Conservation (phyloP, 345 rosid species). For the Luvunga scandens region DNA sequence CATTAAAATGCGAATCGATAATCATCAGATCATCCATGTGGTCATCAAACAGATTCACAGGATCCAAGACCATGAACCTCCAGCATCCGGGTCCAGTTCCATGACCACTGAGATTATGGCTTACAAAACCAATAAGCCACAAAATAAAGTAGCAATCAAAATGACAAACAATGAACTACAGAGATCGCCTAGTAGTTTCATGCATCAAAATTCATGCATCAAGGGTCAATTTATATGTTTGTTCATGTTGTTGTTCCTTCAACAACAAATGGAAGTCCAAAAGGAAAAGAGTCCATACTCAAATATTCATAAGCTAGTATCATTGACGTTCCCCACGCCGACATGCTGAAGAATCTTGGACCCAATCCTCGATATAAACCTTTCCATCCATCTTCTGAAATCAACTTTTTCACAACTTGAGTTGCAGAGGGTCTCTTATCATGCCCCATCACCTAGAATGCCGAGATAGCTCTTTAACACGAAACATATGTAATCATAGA, state of each 20-base stretch:
- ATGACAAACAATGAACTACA: neutral
- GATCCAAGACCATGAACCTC: neutral
- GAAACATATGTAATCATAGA: neutral
- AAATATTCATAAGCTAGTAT: slow-evolving; percentile 91
- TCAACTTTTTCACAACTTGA: slow-evolving; percentile 64
- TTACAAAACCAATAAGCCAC: neutral
- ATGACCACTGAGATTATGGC: neutral
- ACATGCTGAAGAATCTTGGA: slow-evolving; percentile 96
- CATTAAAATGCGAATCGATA: neutral
- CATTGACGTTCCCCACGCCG: slow-evolving; percentile 99
- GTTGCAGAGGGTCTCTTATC: slow-evolving; percentile 71
- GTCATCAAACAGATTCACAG: neutral
- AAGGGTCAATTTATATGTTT: neutral
- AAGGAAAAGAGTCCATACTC: slow-evolving; percentile 54
- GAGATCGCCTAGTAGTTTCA: neutral
- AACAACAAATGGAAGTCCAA: neutral
- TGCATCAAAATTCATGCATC: neutral
- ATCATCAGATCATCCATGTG: neutral
- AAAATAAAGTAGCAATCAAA: neutral
- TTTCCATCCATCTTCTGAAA: slow-evolving; percentile 90
- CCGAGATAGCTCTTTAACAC: slow-evolving; percentile 14
- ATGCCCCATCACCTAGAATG: slow-evolving; percentile 71
- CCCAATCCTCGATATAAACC: slow-evolving; percentile 92
- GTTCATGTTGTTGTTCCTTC: neutral
- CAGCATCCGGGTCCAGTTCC: neutral